These are phyloP conservation scores for Ophiosphaerella narmari DNA, from an alignment of 2,329 filamentous ascomycete genomes.

Conservation along the genomic window DNA sequence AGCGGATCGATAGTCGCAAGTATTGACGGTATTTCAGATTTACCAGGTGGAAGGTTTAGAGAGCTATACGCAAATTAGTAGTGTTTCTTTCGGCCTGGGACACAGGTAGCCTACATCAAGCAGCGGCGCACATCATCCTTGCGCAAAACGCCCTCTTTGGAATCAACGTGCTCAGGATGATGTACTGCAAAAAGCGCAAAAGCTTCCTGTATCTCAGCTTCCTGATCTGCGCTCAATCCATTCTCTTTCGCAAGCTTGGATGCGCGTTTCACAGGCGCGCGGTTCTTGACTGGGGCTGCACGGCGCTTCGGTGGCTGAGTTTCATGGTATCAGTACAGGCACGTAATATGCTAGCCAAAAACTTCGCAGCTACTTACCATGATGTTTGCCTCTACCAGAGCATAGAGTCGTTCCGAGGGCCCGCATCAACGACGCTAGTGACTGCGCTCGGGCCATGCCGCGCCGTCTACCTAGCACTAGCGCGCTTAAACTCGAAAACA, in stretches of 20 bases:
- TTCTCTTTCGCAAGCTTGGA: constrained; percentile 94
- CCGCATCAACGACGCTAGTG: background rate
- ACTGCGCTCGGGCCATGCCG: background rate
- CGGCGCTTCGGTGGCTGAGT: constrained; percentile 38
- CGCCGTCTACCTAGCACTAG: constrained; percentile 1
- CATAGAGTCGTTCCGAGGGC: background rate
- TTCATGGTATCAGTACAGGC: constrained; percentile 1
- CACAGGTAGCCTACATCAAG: constrained; percentile 53
- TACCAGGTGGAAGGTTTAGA: constrained; percentile 72
- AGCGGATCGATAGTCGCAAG: constrained; percentile 83
- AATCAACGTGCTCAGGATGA: constrained; percentile 63
- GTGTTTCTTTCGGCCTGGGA: background rate
- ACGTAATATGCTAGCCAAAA: no score
- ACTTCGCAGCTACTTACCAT: constrained; percentile 21
- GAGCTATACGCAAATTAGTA: constrained; percentile 60
- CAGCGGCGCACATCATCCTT: constrained; percentile 54
- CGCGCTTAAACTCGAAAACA: background rate
- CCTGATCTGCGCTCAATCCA: constrained; percentile 80
- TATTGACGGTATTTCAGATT: constrained; percentile 75
- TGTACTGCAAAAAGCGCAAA: constrained; percentile 73
- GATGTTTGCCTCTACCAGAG: background rate
- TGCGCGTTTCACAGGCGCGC: constrained; percentile 55
- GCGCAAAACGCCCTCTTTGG: constrained; percentile 60
- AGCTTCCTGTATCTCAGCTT: constrained; percentile 88
- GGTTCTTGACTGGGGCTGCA: constrained; percentile 24